These are phyloP conservation scores for Physaria fendleri DNA, from an alignment of 345 rosid species.

Conservation along the genomic window DNA sequence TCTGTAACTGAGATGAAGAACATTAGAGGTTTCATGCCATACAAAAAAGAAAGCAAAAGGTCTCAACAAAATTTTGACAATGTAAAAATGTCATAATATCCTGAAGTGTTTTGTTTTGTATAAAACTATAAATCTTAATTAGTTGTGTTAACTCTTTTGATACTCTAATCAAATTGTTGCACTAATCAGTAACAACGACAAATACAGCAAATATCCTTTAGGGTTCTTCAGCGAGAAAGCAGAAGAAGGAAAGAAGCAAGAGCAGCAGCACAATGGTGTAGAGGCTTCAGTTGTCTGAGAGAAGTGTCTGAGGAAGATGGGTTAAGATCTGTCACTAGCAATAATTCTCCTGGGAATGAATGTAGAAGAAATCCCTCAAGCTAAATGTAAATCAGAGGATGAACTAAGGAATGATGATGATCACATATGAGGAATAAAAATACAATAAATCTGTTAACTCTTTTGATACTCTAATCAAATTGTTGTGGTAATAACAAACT, in stretches of 20 bases:
- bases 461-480: no score
- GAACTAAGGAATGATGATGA: slow-evolving; percentile 24
- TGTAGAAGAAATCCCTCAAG: slow-evolving; percentile 31
- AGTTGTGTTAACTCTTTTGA: slow-evolving; percentile 13
- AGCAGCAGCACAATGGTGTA: no score
- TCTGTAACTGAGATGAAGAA: slow-evolving; percentile 19
- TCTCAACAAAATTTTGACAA: slow-evolving; percentile 19
- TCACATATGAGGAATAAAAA: background rate
- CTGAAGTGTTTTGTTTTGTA: slow-evolving; percentile 11
- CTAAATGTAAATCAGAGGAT: slow-evolving; percentile 28
- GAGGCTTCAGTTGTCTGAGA: slow-evolving; percentile 50
- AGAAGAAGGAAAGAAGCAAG: slow-evolving; percentile 29
- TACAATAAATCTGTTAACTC: no score
- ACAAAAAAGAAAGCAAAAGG: slow-evolving; percentile 37
- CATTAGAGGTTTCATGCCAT: slow-evolving; percentile 58
- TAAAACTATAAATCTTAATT: background rate
- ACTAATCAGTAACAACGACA: no score
- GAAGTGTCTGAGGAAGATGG: slow-evolving; percentile 56
- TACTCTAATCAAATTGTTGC: no score
- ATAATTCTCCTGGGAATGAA: slow-evolving; percentile 32
- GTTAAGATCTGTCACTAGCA: slow-evolving; percentile 36
- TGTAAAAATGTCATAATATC: slow-evolving; percentile 15
- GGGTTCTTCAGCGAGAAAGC: no score
- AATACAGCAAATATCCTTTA: no score
- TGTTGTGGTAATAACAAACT: no score